phyloP scores from a whole-genome alignment of 106 monocot species.

The Phalaenopsis equestris region DNA sequence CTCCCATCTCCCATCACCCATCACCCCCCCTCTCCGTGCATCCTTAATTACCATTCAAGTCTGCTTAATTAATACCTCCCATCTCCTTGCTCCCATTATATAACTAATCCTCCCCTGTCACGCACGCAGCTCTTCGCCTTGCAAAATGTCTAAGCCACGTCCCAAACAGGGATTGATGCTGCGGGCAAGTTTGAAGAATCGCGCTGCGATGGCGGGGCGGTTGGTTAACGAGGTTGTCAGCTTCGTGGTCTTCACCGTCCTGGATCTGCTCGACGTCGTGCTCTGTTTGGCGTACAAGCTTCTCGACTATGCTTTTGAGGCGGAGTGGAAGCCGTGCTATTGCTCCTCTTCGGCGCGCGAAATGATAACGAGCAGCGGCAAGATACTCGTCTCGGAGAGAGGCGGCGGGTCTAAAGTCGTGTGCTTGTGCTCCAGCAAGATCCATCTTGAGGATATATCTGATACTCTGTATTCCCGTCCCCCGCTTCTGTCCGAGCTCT shows the following conservation, averaged over 20 bases:
- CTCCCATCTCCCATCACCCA: neutral
- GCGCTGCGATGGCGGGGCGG: conserved; percentile 14
- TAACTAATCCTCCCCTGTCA: neutral
- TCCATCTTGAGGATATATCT: conserved; percentile 65
- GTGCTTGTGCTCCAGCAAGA: conserved; percentile 33
- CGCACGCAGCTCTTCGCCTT: too few species aligned
- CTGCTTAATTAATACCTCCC: neutral
- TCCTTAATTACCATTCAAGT: neutral
- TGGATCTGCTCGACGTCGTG: conserved; percentile 71
- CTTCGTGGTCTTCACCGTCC: conserved; percentile 46
- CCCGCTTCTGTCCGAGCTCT: conserved; percentile 37
- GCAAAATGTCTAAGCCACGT: too few species aligned
- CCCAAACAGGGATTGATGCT: neutral
- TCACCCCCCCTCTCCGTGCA: neutral
- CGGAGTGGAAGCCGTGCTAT: conserved; percentile 82
- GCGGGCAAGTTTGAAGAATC: neutral
- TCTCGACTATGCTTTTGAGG: conserved; percentile 55
- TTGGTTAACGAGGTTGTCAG: conserved; percentile 43
- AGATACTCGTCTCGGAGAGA: conserved; percentile 31
- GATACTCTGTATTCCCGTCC: conserved; percentile 72
- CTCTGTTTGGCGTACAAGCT: conserved; percentile 79
- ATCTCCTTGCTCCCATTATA: neutral
- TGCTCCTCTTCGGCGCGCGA: conserved; percentile 58
- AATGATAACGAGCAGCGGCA: conserved; percentile 28
- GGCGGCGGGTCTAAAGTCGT: conserved; percentile 56